Evolutionary conservation across 176 grass and related monocot species (phyloP).

Genomic region (Ensete glaucum): DNA sequence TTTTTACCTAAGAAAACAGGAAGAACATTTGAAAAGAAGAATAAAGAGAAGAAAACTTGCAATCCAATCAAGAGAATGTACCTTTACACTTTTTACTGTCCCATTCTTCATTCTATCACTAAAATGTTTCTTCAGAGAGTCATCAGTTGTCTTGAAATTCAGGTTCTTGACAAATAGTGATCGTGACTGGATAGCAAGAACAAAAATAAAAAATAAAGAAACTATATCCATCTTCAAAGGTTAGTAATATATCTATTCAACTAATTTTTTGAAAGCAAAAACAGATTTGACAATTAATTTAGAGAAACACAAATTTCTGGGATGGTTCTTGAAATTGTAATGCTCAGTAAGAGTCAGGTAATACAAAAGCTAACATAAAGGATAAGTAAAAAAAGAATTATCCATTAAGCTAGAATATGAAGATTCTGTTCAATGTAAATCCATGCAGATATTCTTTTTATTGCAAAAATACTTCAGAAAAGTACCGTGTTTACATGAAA

Average conservation of each 20-base stretch:
- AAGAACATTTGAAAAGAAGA: conserved; percentile 16
- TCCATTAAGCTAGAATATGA: not conserved
- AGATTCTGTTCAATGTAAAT: not conserved
- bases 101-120: conserved; percentile 61
- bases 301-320: not conserved
- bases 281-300: not conserved
- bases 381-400: not conserved
- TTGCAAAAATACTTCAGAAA: no score
- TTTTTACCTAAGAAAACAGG: conserved; percentile 54
- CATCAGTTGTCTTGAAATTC: conserved; percentile 87
- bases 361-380: not conserved
- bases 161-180: conserved; percentile 95
- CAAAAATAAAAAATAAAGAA: not conserved
- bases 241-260: not conserved
- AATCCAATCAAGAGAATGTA: conserved; percentile 27
- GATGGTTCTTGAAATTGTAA: not conserved
- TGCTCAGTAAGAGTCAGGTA: not conserved
- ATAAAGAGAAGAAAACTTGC: not conserved
- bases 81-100: conserved; percentile 76
- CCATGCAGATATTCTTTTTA: not conserved
- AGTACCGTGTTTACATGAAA: no score
- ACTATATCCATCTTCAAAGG: not conserved
- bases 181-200: conserved; percentile 55
- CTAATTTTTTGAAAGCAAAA: not conserved
- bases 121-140: conserved; percentile 72